These are phyloP conservation scores for Aspergillus ochraceoroseus DNA, from an alignment of 2,329 filamentous ascomycete genomes.

Conservation along the genomic window DNA sequence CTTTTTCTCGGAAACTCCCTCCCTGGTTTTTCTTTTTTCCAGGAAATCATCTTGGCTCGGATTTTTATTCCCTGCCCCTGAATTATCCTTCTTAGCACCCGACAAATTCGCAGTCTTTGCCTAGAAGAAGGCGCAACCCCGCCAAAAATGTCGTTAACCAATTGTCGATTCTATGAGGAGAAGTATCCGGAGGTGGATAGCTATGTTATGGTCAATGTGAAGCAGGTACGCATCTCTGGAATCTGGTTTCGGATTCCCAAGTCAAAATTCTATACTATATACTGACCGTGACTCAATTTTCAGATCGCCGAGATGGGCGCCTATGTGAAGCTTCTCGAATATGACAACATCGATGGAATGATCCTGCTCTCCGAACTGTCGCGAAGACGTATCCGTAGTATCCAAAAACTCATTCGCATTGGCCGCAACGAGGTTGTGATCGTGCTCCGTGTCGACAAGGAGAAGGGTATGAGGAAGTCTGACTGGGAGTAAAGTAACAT, in stretches of 20 bases:
- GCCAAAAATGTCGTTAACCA: slow-evolving; percentile 87
- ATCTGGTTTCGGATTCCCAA: slow-evolving; percentile 2
- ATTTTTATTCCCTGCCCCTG: slow-evolving; percentile 1
- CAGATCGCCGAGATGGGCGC: slow-evolving; percentile 99
- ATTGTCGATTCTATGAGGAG: slow-evolving; percentile 96
- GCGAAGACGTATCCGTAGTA: slow-evolving; percentile 94
- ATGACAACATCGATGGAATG: slow-evolving; percentile 99
- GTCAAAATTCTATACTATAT: slow-evolving; percentile 14
- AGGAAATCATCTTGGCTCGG: slow-evolving; percentile 7
- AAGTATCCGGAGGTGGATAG: slow-evolving; percentile 98
- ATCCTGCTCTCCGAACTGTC: slow-evolving; percentile 97
- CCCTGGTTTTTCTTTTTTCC: slow-evolving; percentile 2
- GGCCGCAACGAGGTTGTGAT: slow-evolving; percentile 98
- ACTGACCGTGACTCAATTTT: slow-evolving; percentile 9
- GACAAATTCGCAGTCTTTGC: slow-evolving; percentile 14
- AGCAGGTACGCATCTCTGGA: slow-evolving; percentile 61
- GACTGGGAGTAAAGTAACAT: slow-evolving; percentile 3
- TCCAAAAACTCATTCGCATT: slow-evolving; percentile 97
- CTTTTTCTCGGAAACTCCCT: slow-evolving; percentile 11
- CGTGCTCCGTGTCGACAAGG: slow-evolving; percentile 96
- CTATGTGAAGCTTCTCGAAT: slow-evolving; percentile 98
- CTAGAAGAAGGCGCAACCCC: slow-evolving; percentile 38
- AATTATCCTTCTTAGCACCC: neutral
- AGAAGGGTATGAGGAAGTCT: slow-evolving; percentile 64
- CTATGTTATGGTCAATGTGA: slow-evolving; percentile 99